Base-by-base conservation (phyloP, 305 asterid genomes). In the Fraxinus sp. region DNA sequence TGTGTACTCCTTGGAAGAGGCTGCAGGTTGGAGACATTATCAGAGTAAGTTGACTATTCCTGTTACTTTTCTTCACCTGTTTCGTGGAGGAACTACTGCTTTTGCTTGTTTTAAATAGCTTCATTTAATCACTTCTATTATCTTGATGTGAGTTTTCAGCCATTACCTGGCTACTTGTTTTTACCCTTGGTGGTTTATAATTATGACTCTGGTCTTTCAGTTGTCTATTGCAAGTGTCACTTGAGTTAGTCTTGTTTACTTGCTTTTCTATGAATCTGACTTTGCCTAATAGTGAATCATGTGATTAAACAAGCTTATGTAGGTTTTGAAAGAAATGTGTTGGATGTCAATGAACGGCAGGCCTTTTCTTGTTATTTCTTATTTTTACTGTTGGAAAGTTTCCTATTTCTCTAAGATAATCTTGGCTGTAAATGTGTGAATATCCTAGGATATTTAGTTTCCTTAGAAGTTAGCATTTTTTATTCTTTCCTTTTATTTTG, bases 1-100 rank as follows among this genome's bases (percentile, higher is more conserved):
- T 90, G 84, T 68, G 85, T 85, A 91, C 87, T 79, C 97, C 99
- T 86, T 97, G 99, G 99, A 97, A 94, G 92, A 97, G 88, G 91
- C 90, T 97, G 89, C 98, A 95, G 91, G 98, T 95, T 88, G 99
- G 99, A 87, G 99, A 97, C 85, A 89, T 97, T 84, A 87, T 93
- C 87, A 93, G 87, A 87, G 99, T 97, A 91, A 92, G 98, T 88
- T 30, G 9, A 52, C 79, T 80, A 73, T 35, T 24, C 43, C 76
- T 79, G 55, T 64, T 79, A 20, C 68, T 72, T 85, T 11, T 75
- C 35, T 43, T 86, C 80, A 80, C 52, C 75, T 78, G 80, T 79
- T 20, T 79, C 26, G 35, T 36, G 82, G 72, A 70, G 75, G 82
- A 7, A 5, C 36, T 28, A 37, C 49, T 37, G 36, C 49, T 41